Base-by-base conservation (phyloP, 169 alveolate genomes). In the Plasmodium falciparum region DNA sequence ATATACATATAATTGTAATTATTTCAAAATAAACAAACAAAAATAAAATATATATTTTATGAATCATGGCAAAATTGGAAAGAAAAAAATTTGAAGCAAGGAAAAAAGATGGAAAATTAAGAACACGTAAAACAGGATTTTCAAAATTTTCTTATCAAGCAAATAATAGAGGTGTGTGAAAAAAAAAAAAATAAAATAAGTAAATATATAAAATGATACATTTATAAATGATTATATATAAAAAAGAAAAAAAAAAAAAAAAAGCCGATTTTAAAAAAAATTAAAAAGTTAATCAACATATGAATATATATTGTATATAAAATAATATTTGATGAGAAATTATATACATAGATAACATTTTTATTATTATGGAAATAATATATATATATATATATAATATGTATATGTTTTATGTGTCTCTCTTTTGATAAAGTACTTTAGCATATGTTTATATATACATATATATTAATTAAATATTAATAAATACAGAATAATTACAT, bases 101-200 rank as follows among this genome's bases (percentile, higher is more conserved):
- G 49, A 83, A 39, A 29, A 66, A 58, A 54, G 91, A 83, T 45
- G 49, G 88, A 83, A 69, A 58, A 43, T 8, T 20, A 54, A 83
- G 54, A 83, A 39, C 83, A 33, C 75, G 91, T 11, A 83, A 83
- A 58, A 0, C 91, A 1, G 91, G 91, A 83, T 83, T 58, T 72
- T 26, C 91, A 45, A 83, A 56, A 72, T 83, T 54, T 62, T 69
- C 80, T 26, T 69, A 83, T 62, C 91, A 83, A 83, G 74, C 85
- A 83, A 33, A 33, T 33, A 69, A 56, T 70, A 67, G 91, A 83
- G 91, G 91, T 83, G 91, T 73, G 91, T 83, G 80, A 83, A 83
- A 69, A 83, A 83, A 70, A 80, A 80, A 69, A 54, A 67, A 83
- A 54, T 33, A 63, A 33, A 70, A 59, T 59, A 15, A 59, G 6